These are phyloP conservation scores for Ballota nigra DNA, from an alignment of 257 asterid genomes.

Conservation along the genomic window DNA sequence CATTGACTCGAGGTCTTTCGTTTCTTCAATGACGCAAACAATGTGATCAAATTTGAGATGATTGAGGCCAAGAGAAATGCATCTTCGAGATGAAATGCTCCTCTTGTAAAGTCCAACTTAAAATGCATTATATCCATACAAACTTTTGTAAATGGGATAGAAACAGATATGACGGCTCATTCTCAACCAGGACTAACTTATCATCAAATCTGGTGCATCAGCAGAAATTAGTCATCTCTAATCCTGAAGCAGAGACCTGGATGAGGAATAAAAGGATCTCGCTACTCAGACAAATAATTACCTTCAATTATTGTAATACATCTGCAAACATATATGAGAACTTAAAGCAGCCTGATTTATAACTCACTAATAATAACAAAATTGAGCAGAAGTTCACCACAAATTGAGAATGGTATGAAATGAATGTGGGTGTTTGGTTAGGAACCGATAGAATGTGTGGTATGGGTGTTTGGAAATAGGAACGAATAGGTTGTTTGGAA, in stretches of 20 bases:
- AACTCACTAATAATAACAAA: not conserved
- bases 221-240: not conserved
- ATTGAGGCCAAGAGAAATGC: constrained; percentile 89
- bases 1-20: too few relatives aligned
- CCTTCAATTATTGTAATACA: not conserved
- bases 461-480: too few relatives aligned
- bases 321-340: not conserved
- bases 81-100: constrained; percentile 69
- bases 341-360: too few relatives aligned
- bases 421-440: too few relatives aligned
- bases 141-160: not conserved
- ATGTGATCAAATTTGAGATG: too few relatives aligned
- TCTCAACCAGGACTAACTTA: constrained; percentile 14
- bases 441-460: too few relatives aligned
- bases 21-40: too few relatives aligned
- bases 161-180: not conserved
- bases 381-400: not conserved
- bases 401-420: too few relatives aligned
- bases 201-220: constrained; percentile 12
- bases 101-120: constrained; percentile 53
- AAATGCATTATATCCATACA: not conserved
- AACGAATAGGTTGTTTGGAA: too few relatives aligned
- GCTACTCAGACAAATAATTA: not conserved
- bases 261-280: not conserved
- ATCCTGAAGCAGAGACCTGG: constrained; percentile 2